Evolutionary conservation across 2,329 filamentous ascomycete genomes (phyloP), one percentile per base, ranked within the genome.

Genomic region (Fusarium scirpi): DNA sequence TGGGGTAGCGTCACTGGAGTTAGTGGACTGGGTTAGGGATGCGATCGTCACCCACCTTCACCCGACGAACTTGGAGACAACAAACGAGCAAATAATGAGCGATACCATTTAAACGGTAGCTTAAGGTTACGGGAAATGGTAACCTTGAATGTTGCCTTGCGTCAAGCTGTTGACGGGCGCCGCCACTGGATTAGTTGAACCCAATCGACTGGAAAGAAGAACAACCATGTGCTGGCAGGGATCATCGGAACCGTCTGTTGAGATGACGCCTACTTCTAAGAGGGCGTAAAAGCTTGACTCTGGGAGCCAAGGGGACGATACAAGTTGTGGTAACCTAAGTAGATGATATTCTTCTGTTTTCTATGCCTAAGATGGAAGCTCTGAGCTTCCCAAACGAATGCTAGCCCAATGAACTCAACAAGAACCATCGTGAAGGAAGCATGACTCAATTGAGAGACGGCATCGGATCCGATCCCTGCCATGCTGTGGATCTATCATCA

Each of bases 201-300:
- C 41, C 45, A 56, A 51, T 58, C 22, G 9, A 38, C 12, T 16
- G 24, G 10, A 18, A 38, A n/a, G 10, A 18, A 10, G 7, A 16
- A 22, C 8, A n/a, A 13, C 43, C 46, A 49, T 44, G 41, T 20
- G 40, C 24, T 30, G 18, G 22, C 56, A 65, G 40, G 69, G 52
- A 51, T 62, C 41, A 44, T 72, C 71, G 71, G 71, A 73, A 71
- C 71, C 71, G 71, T 55, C 62, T 60, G 61, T 65, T n/a, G 34
- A n/a, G 18, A 38, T 38, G 34, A n/a, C 34, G 34, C 10, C 18
- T 38, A n/a, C 34, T 38, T n/a, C 34, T 11, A n/a, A 38, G 16
- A n/a, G 34, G 34, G 34, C 34, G 18, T 38, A 11, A n/a, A 38
- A 11, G 34, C 34, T 16, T 30, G 20, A 22, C 29, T 38, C 9